Evolutionary conservation across 805 yeast genomes (phyloP), one percentile per base, ranked within the genome.

Genomic region (Cyberlindnera japonica): DNA sequence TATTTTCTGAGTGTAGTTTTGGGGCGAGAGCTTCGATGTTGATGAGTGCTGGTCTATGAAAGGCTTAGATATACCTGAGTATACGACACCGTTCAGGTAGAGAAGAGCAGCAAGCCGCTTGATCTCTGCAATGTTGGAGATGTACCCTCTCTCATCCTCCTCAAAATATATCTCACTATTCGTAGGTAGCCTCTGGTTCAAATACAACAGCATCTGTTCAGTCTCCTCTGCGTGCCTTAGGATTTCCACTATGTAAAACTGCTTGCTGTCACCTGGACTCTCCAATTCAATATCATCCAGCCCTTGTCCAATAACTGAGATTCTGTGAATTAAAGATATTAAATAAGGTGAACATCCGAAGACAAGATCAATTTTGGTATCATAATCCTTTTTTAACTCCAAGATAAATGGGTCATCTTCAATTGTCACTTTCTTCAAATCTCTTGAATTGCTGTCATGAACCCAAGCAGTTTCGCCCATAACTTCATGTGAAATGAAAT

Each of bases 401-500:
- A 62, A 62, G 19, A 60, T 50, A 35, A 51, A 57, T 18, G 59
- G 58, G 36, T 59, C 62, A 24, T 61, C 64, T 25, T 51, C 54
- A n/a, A 54, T 53, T 8, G 51, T 53, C 9, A 49, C 22, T 14
- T 32, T 38, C 28, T 33, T 43, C 13, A 17, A 17, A n/a, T 35
- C 44, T 13, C 44, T 32, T 10, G 39, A 18, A 20, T 40, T 32
- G 14, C 38, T 40, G 23, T 57, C 58, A 30, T 51, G 49, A 15
- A 54, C 51, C 69, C 68, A 65, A 2, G 67, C 69, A 0, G 73
- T 68, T 35, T 65, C 69, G 3, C 71, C 69, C 70, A 69, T 63
- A 2, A 69, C 65, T 41, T 69, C 74, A 46, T 69, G 72, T 12
- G 65, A 54, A 6, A 65, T 57, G 44, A 69, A 63, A 43, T 67